Evolutionary conservation across 768 basidiomycete species (phyloP).

Genomic region (Rhodotorula toruloides): DNA sequence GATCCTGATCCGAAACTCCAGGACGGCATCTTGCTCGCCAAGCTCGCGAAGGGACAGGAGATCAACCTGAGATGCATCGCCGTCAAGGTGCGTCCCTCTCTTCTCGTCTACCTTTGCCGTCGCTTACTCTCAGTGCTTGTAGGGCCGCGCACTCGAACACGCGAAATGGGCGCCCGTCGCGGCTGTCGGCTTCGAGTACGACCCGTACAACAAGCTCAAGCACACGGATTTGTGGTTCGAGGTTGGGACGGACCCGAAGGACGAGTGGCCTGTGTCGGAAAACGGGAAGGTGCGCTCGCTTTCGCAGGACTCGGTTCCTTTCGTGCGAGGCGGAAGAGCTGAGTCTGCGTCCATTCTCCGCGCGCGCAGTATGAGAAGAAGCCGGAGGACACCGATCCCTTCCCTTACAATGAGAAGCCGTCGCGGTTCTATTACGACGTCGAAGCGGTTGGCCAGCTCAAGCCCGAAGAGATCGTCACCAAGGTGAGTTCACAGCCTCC

Average conservation of each 20-base stretch:
- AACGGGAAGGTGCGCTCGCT: constrained; percentile 75
- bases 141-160: constrained; percentile 98
- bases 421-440: constrained; percentile 89
- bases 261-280: constrained; percentile 85
- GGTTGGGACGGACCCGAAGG: constrained; percentile 57
- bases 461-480: constrained; percentile 81
- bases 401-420: constrained; percentile 83
- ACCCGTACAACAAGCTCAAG: constrained; percentile 92
- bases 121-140: neutral
- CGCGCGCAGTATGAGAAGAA: constrained; percentile 35
- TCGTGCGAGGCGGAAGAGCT: no score
- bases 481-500: constrained; percentile 53
- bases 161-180: constrained; percentile 98
- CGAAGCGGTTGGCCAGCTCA: constrained; percentile 85
- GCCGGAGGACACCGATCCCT: constrained; percentile 49
- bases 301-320: neutral
- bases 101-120: no score
- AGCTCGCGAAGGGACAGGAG: constrained; percentile 90
- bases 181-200: constrained; percentile 93
- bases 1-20: constrained; percentile 22
- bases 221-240: constrained; percentile 97
- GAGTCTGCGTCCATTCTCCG: neutral
- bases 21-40: constrained; percentile 66
- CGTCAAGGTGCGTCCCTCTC: constrained; percentile 65
- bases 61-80: constrained; percentile 77